Evolutionary conservation across 805 yeast species (phyloP).

Genomic region (Wickerhamiella occidentalis): DNA sequence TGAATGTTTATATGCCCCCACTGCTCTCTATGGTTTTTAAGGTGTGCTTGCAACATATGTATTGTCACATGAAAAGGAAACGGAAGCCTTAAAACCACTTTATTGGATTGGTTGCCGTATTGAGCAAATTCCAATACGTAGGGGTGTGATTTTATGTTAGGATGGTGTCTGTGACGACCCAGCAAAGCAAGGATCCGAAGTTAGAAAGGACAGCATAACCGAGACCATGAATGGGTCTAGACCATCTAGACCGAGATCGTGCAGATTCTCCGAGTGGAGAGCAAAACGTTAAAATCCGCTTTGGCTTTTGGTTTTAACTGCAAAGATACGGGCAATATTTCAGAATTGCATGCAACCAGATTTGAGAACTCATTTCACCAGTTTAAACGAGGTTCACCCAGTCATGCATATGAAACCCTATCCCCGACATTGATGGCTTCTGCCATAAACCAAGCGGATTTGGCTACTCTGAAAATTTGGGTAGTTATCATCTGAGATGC

Average conservation of each 20-base stretch:
- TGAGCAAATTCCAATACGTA: background rate
- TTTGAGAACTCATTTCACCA: background rate
- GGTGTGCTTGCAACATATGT: background rate
- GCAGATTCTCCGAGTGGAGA: background rate
- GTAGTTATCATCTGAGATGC: background rate
- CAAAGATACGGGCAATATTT: background rate
- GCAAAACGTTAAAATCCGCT: background rate
- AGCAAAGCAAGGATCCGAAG: background rate
- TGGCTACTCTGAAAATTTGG: background rate
- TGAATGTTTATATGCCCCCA: background rate
- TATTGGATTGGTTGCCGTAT: background rate
- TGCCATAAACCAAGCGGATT: background rate
- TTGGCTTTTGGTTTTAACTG: background rate
- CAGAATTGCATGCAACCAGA: background rate
- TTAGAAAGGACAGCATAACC: background rate
- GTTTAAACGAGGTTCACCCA: background rate
- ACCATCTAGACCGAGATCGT: slow-evolving; percentile 2
- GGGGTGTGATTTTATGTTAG: background rate
- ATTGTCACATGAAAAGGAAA: background rate
- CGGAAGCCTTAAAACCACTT: background rate
- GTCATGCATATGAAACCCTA: background rate
- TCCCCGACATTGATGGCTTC: background rate
- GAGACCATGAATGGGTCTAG: background rate
- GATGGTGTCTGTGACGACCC: background rate
- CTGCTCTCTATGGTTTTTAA: background rate